Evolutionary conservation across 352 stramenopile species (phyloP).

Genomic region (Pythium vanterpoolii): DNA sequence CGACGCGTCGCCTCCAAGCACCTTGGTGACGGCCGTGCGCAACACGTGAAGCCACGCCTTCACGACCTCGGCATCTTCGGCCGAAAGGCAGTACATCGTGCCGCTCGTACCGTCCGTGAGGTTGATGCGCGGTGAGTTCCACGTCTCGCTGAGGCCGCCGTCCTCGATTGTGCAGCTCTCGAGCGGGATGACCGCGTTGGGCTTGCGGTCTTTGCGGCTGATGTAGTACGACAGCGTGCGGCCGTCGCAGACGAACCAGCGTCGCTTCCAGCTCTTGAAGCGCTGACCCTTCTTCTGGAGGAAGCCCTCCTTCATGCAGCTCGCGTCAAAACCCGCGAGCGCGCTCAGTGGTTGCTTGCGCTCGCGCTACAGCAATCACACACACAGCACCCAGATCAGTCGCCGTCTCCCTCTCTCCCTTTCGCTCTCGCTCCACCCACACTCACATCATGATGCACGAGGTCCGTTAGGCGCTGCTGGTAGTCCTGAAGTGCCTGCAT

Average conservation of each 20-base stretch:
- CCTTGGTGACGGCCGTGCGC: constrained; percentile 40
- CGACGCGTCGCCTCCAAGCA: constrained; percentile 5
- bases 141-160: constrained; percentile 79
- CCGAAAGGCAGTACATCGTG: constrained; percentile 82
- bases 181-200: constrained; percentile 78
- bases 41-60: constrained; percentile 74
- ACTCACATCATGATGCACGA: constrained; percentile 62
- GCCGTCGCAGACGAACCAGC: constrained; percentile 85
- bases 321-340: constrained; percentile 48
- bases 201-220: constrained; percentile 71
- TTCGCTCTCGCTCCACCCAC: neutral
- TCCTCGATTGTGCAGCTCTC: constrained; percentile 80
- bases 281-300: constrained; percentile 84
- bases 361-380: constrained; percentile 49
- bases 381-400: neutral
- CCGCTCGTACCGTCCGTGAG: constrained; percentile 67
- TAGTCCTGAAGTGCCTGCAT: constrained; percentile 77
- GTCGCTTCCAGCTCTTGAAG: constrained; percentile 79
- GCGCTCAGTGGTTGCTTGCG: constrained; percentile 51
- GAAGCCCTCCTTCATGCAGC: constrained; percentile 80
- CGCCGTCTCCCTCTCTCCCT: neutral
- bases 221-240: constrained; percentile 84
- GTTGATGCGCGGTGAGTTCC: constrained; percentile 85
- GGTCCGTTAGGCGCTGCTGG: constrained; percentile 75
- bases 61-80: constrained; percentile 65